phyloP scores from a whole-genome alignment of 2,329 filamentous ascomycete genomes.

The Colletotrichum costaricense region DNA sequence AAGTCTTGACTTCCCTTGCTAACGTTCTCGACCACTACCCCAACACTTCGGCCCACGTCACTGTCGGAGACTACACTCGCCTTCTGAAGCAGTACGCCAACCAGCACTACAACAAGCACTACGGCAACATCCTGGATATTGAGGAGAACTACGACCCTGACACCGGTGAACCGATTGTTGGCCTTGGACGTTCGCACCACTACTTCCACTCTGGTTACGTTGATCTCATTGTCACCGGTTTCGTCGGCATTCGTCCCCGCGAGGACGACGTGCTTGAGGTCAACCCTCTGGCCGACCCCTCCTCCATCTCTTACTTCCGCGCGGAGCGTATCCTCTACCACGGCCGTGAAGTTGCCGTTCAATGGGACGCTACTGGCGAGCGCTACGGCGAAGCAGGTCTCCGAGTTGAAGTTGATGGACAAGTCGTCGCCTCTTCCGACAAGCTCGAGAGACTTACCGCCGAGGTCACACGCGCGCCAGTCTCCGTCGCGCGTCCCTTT shows the following conservation, averaged over 20 bases:
- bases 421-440: slow-evolving; percentile 20
- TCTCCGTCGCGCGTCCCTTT: slow-evolving; percentile 5
- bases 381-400: slow-evolving; percentile 51
- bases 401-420: slow-evolving; percentile 50
- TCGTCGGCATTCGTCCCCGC: slow-evolving; percentile 53
- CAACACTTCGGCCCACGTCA: slow-evolving; percentile 42
- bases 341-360: slow-evolving; percentile 51
- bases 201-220: slow-evolving; percentile 58
- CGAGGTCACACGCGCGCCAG: not conserved
- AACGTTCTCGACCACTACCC: slow-evolving; percentile 45
- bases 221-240: slow-evolving; percentile 56
- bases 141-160: slow-evolving; percentile 56
- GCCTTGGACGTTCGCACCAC: slow-evolving; percentile 44
- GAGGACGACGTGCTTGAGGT: slow-evolving; percentile 50
- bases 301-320: slow-evolving; percentile 51
- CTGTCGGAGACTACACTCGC: slow-evolving; percentile 49
- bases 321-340: slow-evolving; percentile 57
- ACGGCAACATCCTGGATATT: slow-evolving; percentile 40
- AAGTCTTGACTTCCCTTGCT: slow-evolving; percentile 53
- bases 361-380: slow-evolving; percentile 52
- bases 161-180: slow-evolving; percentile 38
- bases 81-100: slow-evolving; percentile 51
- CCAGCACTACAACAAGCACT: slow-evolving; percentile 54
- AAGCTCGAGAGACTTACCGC: slow-evolving; percentile 16
- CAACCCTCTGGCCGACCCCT: slow-evolving; percentile 50